A percentile compares a stretch with the other conserved stretches of the same genome.
These are phyloP conservation scores for Furculomyces boomerangus DNA, from an alignment of 371 early-diverging fungal species.

Conservation along the genomic window DNA sequence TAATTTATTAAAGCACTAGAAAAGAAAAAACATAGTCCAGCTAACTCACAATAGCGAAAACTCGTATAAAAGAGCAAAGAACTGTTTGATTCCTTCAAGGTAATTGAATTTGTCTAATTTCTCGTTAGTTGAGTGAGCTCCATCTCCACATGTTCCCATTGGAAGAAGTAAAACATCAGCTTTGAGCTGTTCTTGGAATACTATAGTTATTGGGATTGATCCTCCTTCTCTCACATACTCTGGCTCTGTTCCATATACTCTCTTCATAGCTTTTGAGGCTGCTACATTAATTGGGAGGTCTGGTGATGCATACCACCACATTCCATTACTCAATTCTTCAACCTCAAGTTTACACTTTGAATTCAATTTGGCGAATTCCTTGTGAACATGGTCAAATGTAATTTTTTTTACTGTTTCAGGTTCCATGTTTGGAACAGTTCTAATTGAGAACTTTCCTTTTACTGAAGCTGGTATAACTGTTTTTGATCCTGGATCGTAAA, in stretches of 20 bases:
- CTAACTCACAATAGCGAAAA: constrained; percentile 28
- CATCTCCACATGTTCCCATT: constrained; percentile 76
- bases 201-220: constrained; percentile 90
- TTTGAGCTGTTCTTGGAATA: constrained; percentile 84
- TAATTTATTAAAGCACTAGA: no score
- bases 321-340: constrained; percentile 64
- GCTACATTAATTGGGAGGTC: constrained; percentile 82
- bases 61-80: constrained; percentile 78
- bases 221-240: constrained; percentile 95
- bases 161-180: constrained; percentile 82
- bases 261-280: constrained; percentile 72
- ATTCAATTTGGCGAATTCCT: constrained; percentile 70
- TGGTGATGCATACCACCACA: constrained; percentile 81
- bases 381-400: constrained; percentile 49
- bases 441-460: constrained; percentile 88
- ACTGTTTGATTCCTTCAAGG: constrained; percentile 81
- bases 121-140: constrained; percentile 95
- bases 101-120: constrained; percentile 84
- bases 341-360: constrained; percentile 66
- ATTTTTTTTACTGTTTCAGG: constrained; percentile 56
- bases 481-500: constrained; percentile 80
- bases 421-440: constrained; percentile 78
- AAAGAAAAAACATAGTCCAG: no score
- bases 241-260: constrained; percentile 72
- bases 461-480: constrained; percentile 94